Evolutionary conservation across 1,139 yeast species (phyloP), one percentile per base, ranked within the genome.

Genomic region (Magnusiomyces ingens): DNA sequence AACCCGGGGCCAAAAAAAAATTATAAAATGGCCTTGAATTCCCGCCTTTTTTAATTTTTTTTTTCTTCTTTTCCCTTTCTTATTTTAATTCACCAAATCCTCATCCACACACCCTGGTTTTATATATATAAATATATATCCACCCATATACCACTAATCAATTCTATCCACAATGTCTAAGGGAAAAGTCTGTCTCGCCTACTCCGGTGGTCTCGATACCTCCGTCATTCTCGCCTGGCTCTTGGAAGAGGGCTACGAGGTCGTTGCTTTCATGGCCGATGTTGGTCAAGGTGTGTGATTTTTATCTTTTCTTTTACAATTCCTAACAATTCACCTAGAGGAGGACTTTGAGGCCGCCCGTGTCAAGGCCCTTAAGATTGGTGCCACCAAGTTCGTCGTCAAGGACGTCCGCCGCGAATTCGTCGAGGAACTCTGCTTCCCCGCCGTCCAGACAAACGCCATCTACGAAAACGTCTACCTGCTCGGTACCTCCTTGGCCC

Each of bases 171-270:
- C 48, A 66, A 89, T 90, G 96, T 85, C 95, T 57, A 91, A 91
- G 75, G 98, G 98, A 72, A 91, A 91, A 77, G 98, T 91, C 75
- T 91, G 98, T 81, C 84, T 93, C 73, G 99, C 99, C 55, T 93
- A 93, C 78, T 93, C 98, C 55, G 99, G 99, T 67, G 99, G 99
- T 77, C 82, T 93, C 67, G 99, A 93, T 71, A 93, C 99, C 78
- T 90, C 97, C 43, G 89, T 94, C 58, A 93, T 93, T 67, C 82
- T 93, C 63, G 99, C 98, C 54, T 93, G 99, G 99, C 82, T 93
- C 71, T 80, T 93, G 64, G 99, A 93, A 73, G 82, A 93, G 76
- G 99, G 97, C 61, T 93, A 91, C 73, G 99, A 93, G 75, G 99
- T 93, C 56, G 84, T 93, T 68, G 97, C 98, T 53, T 93, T 93